Conservation (phyloP, 768 basidiomycete species). For the Crassisporium funariophilum region DNA sequence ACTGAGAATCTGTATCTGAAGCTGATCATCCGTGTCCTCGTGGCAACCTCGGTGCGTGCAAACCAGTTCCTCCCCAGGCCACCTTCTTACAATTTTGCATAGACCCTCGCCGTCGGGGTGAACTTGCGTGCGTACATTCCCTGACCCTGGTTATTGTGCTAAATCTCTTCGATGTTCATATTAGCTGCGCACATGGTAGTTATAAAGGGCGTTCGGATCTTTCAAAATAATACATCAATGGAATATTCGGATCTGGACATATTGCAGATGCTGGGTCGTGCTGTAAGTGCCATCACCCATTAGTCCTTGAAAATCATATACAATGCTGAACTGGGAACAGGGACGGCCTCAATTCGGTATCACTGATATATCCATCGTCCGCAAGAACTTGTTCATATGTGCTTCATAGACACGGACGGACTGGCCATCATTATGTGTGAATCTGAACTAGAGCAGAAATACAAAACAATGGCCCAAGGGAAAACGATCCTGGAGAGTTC, state of each 20-base stretch:
- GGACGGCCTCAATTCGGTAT: conserved; percentile 91
- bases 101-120: conserved; percentile 96
- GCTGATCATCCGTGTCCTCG: conserved; percentile 64
- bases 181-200: conserved; percentile 91
- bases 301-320: too few species aligned
- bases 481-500: conserved; percentile 82
- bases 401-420: conserved; percentile 70
- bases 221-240: conserved; percentile 62
- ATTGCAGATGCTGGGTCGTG: conserved; percentile 96
- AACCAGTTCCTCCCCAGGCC: not conserved
- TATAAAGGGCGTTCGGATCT: conserved; percentile 87
- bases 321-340: conserved; percentile 34
- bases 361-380: conserved; percentile 2
- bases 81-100: conserved; percentile 8
- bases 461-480: conserved; percentile 67
- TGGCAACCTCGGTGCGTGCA: conserved; percentile 78
- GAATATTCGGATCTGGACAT: conserved; percentile 94
- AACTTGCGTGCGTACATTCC: conserved; percentile 72
- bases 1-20: conserved; percentile 76
- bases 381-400: not conserved
- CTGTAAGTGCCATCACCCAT: conserved; percentile 47
- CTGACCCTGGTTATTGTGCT: conserved; percentile 1
- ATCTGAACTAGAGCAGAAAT: conserved; percentile 68
- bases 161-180: conserved; percentile 1
- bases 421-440: conserved; percentile 86